phyloP scores from a whole-genome alignment of 1,139 yeast genomes.

The Geotrichum aggregatum region DNA sequence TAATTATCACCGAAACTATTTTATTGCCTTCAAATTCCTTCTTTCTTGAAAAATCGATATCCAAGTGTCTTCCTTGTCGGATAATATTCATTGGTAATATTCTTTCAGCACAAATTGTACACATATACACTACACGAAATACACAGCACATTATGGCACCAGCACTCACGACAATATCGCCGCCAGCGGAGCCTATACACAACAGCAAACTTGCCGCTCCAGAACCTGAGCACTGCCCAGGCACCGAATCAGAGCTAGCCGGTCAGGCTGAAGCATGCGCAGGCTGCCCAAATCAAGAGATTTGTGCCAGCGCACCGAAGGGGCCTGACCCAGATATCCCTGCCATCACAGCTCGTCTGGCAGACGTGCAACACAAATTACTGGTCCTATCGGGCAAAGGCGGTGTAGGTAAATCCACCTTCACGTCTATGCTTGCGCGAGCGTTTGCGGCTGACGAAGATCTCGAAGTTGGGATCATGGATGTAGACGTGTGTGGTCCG shows the following conservation, averaged over 20 bases:
- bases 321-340: conserved; percentile 97
- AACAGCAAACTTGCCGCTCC: conserved; percentile 30
- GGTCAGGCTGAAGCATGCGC: conserved; percentile 91
- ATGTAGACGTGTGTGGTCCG: conserved; percentile 96
- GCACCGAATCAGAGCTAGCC: conserved; percentile 90
- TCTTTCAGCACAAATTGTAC: too few species aligned
- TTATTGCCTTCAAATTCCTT: neutral
- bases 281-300: conserved; percentile 90
- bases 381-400: conserved; percentile 93
- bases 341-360: conserved; percentile 62
- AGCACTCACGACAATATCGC: neutral
- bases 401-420: conserved; percentile 96
- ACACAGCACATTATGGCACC: conserved; percentile 1
- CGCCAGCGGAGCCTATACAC: neutral
- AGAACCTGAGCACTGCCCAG: conserved; percentile 95
- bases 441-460: conserved; percentile 88
- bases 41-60: too few species aligned
- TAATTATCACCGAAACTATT: neutral
- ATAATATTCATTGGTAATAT: too few species aligned
- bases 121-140: too few species aligned
- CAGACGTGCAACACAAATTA: conserved; percentile 72
- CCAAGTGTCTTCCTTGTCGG: too few species aligned
- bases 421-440: conserved; percentile 93
- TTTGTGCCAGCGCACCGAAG: conserved; percentile 82
- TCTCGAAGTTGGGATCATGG: conserved; percentile 92